These are phyloP conservation scores for Leccinellum albellum DNA, from an alignment of 768 basidiomycete species.

Conservation along the genomic window DNA sequence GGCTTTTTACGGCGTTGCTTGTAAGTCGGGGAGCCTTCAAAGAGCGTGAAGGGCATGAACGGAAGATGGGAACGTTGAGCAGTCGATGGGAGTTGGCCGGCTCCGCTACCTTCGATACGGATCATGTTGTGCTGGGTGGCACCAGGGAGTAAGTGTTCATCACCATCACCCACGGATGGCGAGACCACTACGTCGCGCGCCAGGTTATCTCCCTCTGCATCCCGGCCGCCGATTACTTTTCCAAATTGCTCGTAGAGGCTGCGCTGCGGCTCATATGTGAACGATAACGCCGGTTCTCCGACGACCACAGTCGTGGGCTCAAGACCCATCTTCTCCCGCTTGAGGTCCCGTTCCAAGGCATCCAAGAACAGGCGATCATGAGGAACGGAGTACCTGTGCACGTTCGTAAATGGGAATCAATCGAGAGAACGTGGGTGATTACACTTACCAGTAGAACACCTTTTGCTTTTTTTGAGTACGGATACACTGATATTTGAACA, in stretches of 20 bases:
- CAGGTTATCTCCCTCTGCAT: constrained; percentile 34
- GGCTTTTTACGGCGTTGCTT: constrained; percentile 84
- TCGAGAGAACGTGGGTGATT: neutral
- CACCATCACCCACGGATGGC: constrained; percentile 10
- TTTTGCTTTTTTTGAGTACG: constrained; percentile 99
- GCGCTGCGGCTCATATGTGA: constrained; percentile 82
- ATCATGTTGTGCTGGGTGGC: constrained; percentile 14
- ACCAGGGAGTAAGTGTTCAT: constrained; percentile 9
- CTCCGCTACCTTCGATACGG: constrained; percentile 25
- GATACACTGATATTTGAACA: constrained; percentile 97
- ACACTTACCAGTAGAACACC: constrained; percentile 90
- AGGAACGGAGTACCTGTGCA: constrained; percentile 86
- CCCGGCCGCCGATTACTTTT: constrained; percentile 34
- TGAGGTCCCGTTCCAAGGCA: constrained; percentile 92
- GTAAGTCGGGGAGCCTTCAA: constrained; percentile 83
- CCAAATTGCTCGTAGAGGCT: constrained; percentile 89
- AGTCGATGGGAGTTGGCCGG: constrained; percentile 13
- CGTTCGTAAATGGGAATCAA: neutral
- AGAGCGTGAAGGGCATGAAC: constrained; percentile 68
- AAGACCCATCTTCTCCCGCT: constrained; percentile 87
- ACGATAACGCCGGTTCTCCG: constrained; percentile 84
- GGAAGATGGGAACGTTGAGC: constrained; percentile 28
- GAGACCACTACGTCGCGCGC: constrained; percentile 24
- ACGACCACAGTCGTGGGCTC: constrained; percentile 76
- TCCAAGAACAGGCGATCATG: constrained; percentile 97